Evolutionary conservation across 139 green algal species (phyloP).

Genomic region (Haematococcus sp.): DNA sequence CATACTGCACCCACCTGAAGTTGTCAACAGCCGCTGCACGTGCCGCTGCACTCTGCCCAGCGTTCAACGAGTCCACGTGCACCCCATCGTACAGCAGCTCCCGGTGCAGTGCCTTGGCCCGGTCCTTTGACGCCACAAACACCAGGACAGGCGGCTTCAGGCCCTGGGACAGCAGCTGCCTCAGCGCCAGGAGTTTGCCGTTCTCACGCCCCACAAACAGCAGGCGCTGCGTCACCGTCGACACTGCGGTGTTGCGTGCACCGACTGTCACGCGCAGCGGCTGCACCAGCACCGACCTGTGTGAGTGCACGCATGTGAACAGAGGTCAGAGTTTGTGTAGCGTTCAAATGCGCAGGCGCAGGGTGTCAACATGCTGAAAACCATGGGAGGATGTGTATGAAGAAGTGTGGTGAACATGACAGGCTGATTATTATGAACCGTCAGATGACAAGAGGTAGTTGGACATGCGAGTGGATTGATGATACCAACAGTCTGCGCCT

Average conservation of each 20-base stretch:
- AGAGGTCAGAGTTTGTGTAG: background rate
- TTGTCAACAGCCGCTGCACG: slow-evolving; percentile 70
- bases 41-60: slow-evolving; percentile 62
- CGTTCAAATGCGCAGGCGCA: background rate
- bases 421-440: too few relatives aligned
- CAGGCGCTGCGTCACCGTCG: slow-evolving; percentile 81
- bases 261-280: slow-evolving; percentile 89
- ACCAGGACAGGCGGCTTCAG: slow-evolving; percentile 88
- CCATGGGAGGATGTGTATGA: background rate
- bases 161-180: slow-evolving; percentile 79
- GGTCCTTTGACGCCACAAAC: slow-evolving; percentile 88
- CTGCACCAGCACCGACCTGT: slow-evolving; percentile 64
- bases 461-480: too few relatives aligned
- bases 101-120: slow-evolving; percentile 69
- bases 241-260: slow-evolving; percentile 59
- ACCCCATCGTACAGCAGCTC: slow-evolving; percentile 88
- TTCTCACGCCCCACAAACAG: slow-evolving; percentile 89
- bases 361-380: background rate
- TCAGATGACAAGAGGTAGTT: too few relatives aligned
- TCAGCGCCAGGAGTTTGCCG: slow-evolving; percentile 90
- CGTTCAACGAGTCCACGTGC: slow-evolving; percentile 80
- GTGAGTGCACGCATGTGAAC: background rate
- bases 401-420: too few relatives aligned
- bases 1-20: slow-evolving; percentile 47
- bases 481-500: too few relatives aligned